These are phyloP conservation scores for Ustilago vetiveriae DNA, from an alignment of 1,284 basidiomycete genomes.

Conservation along the genomic window DNA sequence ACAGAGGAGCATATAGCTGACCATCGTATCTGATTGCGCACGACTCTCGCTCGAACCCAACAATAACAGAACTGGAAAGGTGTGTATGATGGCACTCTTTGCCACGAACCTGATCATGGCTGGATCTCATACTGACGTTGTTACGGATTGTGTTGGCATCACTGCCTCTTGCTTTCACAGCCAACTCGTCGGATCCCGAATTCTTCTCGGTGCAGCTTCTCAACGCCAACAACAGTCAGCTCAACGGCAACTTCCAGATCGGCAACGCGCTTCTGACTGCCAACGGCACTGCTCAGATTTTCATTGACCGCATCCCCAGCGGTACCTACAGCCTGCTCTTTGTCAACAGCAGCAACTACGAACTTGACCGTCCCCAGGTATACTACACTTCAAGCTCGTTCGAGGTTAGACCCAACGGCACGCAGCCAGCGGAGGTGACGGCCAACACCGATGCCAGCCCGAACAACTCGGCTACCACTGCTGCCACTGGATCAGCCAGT, in stretches of 20 bases:
- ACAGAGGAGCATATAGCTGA: background rate
- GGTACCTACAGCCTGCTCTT: conserved; percentile 50
- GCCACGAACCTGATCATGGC: background rate
- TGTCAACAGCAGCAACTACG: conserved; percentile 55
- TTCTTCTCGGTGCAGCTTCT: conserved; percentile 53
- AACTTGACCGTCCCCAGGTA: conserved; percentile 47
- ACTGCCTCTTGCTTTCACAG: conserved; percentile 1
- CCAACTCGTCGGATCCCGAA: conserved; percentile 48
- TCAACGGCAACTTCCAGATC: conserved; percentile 57
- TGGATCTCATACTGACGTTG: background rate
- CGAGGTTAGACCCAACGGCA: conserved; percentile 51
- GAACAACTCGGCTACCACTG: conserved; percentile 25
- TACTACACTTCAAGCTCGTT: conserved; percentile 45
- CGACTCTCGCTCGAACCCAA: background rate
- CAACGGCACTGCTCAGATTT: conserved; percentile 50
- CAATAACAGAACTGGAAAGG: conserved; percentile 37
- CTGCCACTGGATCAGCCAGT: conserved; percentile 29
- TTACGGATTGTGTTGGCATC: no score
- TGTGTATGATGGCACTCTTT: conserved; percentile 2
- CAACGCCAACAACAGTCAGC: conserved; percentile 40
- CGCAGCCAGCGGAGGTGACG: conserved; percentile 36
- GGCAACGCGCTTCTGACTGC: conserved; percentile 47
- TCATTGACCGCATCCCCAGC: conserved; percentile 44
- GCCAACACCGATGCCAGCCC: conserved; percentile 51
- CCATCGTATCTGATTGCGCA: background rate